phyloP scores from a whole-genome alignment of 1,139 yeast species.

The Debaryomyces coudertii region DNA sequence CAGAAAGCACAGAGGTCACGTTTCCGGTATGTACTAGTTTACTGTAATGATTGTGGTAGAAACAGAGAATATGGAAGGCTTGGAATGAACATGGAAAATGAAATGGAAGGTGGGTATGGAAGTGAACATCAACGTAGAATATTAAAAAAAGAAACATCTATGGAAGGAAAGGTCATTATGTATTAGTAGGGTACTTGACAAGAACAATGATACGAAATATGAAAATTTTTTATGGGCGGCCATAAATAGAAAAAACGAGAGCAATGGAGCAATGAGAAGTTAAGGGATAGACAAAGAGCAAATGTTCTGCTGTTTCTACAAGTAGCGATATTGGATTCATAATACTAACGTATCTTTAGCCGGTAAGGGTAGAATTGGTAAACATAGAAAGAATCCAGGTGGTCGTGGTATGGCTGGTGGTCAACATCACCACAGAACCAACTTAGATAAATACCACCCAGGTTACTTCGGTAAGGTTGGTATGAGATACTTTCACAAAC shows the following conservation, averaged over 20 bases:
- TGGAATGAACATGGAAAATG: constrained; percentile 1
- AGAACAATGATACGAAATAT: neutral
- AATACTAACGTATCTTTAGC: constrained; percentile 57
- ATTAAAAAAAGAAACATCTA: neutral
- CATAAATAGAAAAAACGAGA: neutral
- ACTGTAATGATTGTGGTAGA: constrained; percentile 9
- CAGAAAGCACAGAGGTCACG: constrained; percentile 99
- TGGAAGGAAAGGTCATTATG: neutral
- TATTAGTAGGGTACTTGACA: neutral
- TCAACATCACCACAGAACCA: constrained; percentile 99
- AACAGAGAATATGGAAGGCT: neutral
- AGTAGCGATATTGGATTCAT: neutral
- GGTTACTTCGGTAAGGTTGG: constrained; percentile 99
- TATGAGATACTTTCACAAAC: constrained; percentile 99
- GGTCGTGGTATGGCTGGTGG: constrained; percentile 99
- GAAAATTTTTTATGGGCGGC: constrained; percentile 6
- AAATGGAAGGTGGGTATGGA: constrained; percentile 1
- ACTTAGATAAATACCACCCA: constrained; percentile 99
- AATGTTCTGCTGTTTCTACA: neutral
- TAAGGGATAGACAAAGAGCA: neutral
- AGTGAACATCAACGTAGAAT: neutral
- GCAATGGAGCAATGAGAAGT: neutral
- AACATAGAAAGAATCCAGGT: constrained; percentile 99
- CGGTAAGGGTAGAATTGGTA: constrained; percentile 99
- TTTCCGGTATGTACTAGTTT: constrained; percentile 76